Evolutionary conservation across 2,329 filamentous ascomycete genomes (phyloP), one percentile per base, ranked within the genome.

Genomic region (Fusarium chlamydosporum): DNA sequence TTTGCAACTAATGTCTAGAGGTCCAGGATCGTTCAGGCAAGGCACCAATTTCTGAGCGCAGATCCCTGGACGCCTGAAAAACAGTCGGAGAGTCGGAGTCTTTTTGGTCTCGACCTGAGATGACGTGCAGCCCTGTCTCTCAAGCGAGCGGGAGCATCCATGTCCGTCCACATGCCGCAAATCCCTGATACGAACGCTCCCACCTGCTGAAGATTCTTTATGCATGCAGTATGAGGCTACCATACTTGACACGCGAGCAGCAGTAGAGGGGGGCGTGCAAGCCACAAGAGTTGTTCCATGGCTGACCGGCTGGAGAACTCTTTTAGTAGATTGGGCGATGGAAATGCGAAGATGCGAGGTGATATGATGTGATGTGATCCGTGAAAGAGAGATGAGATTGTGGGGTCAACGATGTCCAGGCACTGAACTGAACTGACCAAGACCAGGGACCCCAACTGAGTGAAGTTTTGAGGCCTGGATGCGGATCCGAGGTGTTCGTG

Each of bases 401-500:
- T 70, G 53, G 67, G 65, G 57, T 68, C 41, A 26, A 54, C 56
- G 58, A 45, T 55, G 46, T 33, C 52, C 47, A 56, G 56, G 42
- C 56, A 54, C 34, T 23, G 38, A 55, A 18, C 23, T 23, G 23
- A 23, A 23, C 23, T 23, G 23, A 23, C 23, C 23, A 23, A 23
- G 38, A 46, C 52, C 45, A 59, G 60, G 66, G 61, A 53, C 66
- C 66, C 48, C 55, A 56, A 56, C 56, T 35, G 20, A 56, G 20
- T 37, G 37, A 46, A 40, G 52, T 31, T 64, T 65, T 65, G 60
- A 65, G 61, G 60, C 61, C 68, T 61, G 63, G 66, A 65, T 42
- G 68, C 63, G 70, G 67, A 70, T 73, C 71, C 71, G 71, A 68
- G 69, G 67, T 50, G 67, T 72, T 73, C 69, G 53, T 67, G 57